phyloP scores from a whole-genome alignment of 352 stramenopile genomes.

The Elongisporangium undulatum region DNA sequence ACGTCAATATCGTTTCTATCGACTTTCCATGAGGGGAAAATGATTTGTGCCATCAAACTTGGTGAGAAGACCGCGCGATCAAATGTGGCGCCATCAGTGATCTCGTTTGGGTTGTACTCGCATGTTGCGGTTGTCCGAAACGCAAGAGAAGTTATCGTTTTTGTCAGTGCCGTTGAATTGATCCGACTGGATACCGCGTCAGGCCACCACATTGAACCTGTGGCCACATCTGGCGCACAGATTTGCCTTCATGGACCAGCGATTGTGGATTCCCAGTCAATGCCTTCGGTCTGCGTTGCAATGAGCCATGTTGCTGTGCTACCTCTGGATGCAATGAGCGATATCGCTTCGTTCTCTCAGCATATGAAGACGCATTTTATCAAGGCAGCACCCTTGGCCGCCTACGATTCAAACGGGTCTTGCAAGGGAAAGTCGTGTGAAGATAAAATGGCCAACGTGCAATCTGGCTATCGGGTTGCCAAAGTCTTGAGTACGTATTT shows the following conservation, averaged over 20 bases:
- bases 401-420: slow-evolving; percentile 28
- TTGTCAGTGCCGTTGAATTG: slow-evolving; percentile 15
- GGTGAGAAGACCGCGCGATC: not conserved
- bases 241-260: slow-evolving; percentile 10
- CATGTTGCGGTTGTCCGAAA: slow-evolving; percentile 15
- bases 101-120: slow-evolving; percentile 18
- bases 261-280: not conserved
- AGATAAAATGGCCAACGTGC: slow-evolving; percentile 20
- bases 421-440: slow-evolving; percentile 20
- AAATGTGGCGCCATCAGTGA: not conserved
- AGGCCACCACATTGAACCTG: not conserved
- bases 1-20: not conserved
- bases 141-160: slow-evolving; percentile 8
- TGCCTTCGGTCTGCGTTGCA: slow-evolving; percentile 4
- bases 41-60: not conserved
- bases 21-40: not conserved
- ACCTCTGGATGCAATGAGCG: slow-evolving; percentile 6
- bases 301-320: slow-evolving; percentile 51
- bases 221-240: not conserved
- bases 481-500: slow-evolving; percentile 43
- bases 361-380: slow-evolving; percentile 45
- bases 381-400: slow-evolving; percentile 31
- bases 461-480: slow-evolving; percentile 50
- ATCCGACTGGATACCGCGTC: slow-evolving; percentile 2
- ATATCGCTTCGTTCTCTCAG: slow-evolving; percentile 21